Base-by-base conservation (phyloP, 331 rosid genomes). In the Pyrus hybrid region DNA sequence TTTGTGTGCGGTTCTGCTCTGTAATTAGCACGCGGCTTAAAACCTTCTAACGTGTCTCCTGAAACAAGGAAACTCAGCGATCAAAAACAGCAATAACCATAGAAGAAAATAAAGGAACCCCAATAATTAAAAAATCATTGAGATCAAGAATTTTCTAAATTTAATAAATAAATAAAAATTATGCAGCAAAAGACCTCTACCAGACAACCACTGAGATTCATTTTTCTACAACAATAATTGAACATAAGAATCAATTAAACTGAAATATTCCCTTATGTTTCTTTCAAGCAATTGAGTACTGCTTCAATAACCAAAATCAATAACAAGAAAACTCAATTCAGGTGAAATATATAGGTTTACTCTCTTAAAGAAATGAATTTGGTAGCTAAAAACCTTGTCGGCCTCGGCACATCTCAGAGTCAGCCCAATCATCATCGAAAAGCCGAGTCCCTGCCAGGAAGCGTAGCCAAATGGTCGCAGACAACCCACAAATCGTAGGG, bases 381-480 rank as follows among this genome's bases (percentile, higher is more conserved):
- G 21, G 51, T 37, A 22, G 26, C 22, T 18, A 80, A 69, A 33
- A 80, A 91, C 96, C 97, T 85, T 76, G 82, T 7, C 64, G 75
- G 77, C 77, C 82, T 7, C 64, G 75, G 77, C 77, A 85, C 74
- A 49, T 87, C 85, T 88, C 96, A 64, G 97, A 90, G 58, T 87
- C 89, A 70, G 84, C 86, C 96, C 91, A 90, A 17, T 65, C 89
- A 67, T 88, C 92, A 32, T 83, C 89, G 2, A 91, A 87, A 68
- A 93, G 83, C 66, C 81, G 86, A 68, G 97, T 87, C 56, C 29
- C 51, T 47, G 90, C 88, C 69, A 93, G 87, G 71, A 88, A 86
- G 71, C 97, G 86, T 84, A 91, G 76, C 98, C 98, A 93, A 72
- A 91, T 82, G 13, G 91, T 88, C 49, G 88, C 96, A 63, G 89